Percentiles rank a stretch among this genome's conserved stretches.
Evolutionary conservation across 2,329 filamentous ascomycete species (phyloP).

Genomic region (Xylariales sp.): DNA sequence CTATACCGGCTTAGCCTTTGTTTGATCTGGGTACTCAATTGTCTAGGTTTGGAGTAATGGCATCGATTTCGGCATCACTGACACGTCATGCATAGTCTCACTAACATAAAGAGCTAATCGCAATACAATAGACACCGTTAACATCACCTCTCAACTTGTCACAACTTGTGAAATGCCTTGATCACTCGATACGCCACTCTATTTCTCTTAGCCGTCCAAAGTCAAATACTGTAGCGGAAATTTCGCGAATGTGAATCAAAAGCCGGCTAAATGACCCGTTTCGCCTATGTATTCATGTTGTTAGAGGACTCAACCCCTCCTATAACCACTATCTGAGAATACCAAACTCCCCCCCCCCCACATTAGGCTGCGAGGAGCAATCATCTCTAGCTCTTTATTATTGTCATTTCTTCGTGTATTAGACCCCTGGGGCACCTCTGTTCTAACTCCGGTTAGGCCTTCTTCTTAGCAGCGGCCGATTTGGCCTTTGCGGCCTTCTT

Average conservation of each 20-base stretch:
- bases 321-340: not conserved
- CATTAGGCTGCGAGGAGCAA: not conserved
- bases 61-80: conserved; percentile 42
- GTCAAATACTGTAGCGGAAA: not conserved
- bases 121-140: conserved; percentile 41
- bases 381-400: not conserved
- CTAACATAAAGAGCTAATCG: conserved; percentile 38
- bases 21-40: conserved; percentile 38
- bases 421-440: not conserved
- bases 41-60: conserved; percentile 46
- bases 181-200: not conserved
- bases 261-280: conserved; percentile 2
- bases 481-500: conserved; percentile 97
- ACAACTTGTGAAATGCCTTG: conserved; percentile 3
- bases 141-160: conserved; percentile 10
- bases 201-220: not conserved
- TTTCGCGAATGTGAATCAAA: not conserved
- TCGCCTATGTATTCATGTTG: conserved; percentile 16
- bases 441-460: conserved; percentile 65
- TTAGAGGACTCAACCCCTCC: not conserved
- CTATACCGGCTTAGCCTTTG: conserved; percentile 31
- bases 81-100: conserved; percentile 39
- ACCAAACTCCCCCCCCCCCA: too few species aligned
- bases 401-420: conserved; percentile 6
- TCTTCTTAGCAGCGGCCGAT: conserved; percentile 82